phyloP scores from a whole-genome alignment of 768 basidiomycete species.

The Suillus discolor region DNA sequence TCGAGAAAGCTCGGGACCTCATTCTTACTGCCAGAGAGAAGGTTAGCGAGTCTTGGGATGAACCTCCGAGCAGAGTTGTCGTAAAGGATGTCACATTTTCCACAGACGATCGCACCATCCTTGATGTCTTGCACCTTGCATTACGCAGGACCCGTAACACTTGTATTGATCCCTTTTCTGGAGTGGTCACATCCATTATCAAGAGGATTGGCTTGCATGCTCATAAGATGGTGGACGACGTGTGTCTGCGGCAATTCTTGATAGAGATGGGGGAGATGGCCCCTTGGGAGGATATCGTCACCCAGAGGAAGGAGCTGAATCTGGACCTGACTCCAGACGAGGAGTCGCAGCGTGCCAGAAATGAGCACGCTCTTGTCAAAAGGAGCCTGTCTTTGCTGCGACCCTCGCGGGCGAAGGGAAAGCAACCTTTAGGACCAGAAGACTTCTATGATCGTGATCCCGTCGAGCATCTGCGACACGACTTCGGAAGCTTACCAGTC shows the following conservation, averaged over 20 bases:
- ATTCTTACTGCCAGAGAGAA: slow-evolving; percentile 38
- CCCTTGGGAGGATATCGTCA: slow-evolving; percentile 77
- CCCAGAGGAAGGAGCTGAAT: slow-evolving; percentile 39
- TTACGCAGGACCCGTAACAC: slow-evolving; percentile 47
- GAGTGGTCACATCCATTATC: slow-evolving; percentile 56
- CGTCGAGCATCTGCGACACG: slow-evolving; percentile 74
- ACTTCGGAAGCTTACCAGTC: slow-evolving; percentile 80
- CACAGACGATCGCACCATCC: slow-evolving; percentile 54
- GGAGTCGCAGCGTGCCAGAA: slow-evolving; percentile 34
- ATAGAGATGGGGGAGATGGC: slow-evolving; percentile 73
- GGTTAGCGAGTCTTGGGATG: slow-evolving; percentile 31
- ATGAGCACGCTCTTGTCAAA: slow-evolving; percentile 31
- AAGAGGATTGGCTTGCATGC: slow-evolving; percentile 50
- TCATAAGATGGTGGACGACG: slow-evolving; percentile 24
- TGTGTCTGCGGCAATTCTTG: slow-evolving; percentile 51
- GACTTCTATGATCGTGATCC: slow-evolving; percentile 68
- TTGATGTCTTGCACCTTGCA: slow-evolving; percentile 60
- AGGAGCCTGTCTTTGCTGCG: slow-evolving; percentile 18
- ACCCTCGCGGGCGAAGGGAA: slow-evolving; percentile 11
- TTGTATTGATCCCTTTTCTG: slow-evolving; percentile 66
- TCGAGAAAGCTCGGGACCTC: slow-evolving; percentile 47
- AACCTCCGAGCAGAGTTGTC: slow-evolving; percentile 30
- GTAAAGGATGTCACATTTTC: slow-evolving; percentile 44
- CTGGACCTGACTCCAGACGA: slow-evolving; percentile 25
- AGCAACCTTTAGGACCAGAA: slow-evolving; percentile 52